Percentiles rank a stretch among this genome's conserved stretches.
phyloP scores from a whole-genome alignment of 2,329 filamentous ascomycete species.

The Cercospora zeina region DNA sequence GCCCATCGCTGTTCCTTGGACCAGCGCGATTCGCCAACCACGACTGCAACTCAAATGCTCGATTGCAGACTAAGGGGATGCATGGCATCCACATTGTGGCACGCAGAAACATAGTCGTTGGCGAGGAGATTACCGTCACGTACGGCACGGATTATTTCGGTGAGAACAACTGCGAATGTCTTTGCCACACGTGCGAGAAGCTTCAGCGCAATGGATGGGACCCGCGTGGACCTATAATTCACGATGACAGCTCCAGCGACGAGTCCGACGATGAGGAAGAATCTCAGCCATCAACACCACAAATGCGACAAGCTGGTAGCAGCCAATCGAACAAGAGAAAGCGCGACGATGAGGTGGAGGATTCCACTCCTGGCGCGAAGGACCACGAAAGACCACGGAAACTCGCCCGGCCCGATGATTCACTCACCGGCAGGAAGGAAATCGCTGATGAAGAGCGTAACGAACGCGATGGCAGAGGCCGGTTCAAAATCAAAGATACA shows the following conservation, averaged over 20 bases:
- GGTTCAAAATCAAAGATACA: conserved; percentile 11
- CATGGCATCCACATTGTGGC: conserved; percentile 91
- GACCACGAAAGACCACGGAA: conserved; percentile 30
- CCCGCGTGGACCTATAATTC: conserved; percentile 42
- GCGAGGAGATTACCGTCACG: conserved; percentile 94
- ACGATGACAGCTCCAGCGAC: conserved; percentile 41
- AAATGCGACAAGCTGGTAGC: conserved; percentile 9
- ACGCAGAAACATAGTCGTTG: conserved; percentile 74
- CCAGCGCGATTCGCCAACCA: conserved; percentile 97
- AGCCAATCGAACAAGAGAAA: conserved; percentile 28
- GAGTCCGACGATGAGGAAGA: conserved; percentile 39
- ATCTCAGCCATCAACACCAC: conserved; percentile 27
- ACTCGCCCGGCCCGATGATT: conserved; percentile 24
- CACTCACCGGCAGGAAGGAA: conserved; percentile 4
- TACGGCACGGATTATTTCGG: conserved; percentile 98
- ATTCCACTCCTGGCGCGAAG: conserved; percentile 5
- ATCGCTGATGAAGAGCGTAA: conserved; percentile 6
- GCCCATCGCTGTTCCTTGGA: conserved; percentile 87
- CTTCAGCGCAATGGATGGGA: conserved; percentile 80
- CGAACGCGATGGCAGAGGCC: conserved; percentile 13
- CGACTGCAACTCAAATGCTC: conserved; percentile 90
- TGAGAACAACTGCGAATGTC: conserved; percentile 88
- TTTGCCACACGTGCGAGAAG: conserved; percentile 84
- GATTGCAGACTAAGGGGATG: conserved; percentile 77
- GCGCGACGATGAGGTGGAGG: conserved; percentile 22